These are phyloP conservation scores for Macrotyloma uniflorum DNA, from an alignment of 306 rosid genomes.

Conservation along the genomic window DNA sequence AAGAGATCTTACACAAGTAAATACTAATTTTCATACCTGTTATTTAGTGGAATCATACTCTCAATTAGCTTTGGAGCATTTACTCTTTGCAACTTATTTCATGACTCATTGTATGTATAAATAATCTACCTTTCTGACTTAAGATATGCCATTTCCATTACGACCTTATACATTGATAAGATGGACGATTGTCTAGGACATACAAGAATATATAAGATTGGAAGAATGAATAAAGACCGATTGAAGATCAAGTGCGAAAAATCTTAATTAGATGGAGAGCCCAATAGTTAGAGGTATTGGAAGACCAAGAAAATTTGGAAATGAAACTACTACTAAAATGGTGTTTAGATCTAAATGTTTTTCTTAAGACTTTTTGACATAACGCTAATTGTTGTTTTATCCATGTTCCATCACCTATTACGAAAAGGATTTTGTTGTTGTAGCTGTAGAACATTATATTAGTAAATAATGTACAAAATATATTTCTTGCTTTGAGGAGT, in stretches of 20 bases:
- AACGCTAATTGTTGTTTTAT: not conserved
- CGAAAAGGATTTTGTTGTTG: not conserved
- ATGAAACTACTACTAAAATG: not conserved
- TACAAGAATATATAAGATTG: not conserved
- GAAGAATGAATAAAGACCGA: not conserved
- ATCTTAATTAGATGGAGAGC: not conserved
- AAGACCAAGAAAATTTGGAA: not conserved
- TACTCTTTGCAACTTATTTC: not conserved
- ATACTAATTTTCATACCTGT: not conserved
- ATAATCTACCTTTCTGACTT: not conserved
- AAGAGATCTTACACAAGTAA: not conserved
- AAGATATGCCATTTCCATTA: not conserved
- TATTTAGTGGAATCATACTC: not conserved
- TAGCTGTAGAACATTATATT: not conserved
- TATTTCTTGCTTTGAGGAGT: no score
- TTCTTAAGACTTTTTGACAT: not conserved
- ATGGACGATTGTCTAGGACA: not conserved
- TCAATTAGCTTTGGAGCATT: not conserved
- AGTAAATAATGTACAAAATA: not conserved
- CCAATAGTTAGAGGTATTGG: not conserved
- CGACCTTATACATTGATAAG: not conserved
- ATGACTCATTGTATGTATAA: not conserved
- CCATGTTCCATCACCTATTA: not conserved
- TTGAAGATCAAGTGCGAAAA: not conserved
- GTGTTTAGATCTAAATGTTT: not conserved